phyloP scores from a whole-genome alignment of 1,139 yeast genomes.

The Candida freyschussii region DNA sequence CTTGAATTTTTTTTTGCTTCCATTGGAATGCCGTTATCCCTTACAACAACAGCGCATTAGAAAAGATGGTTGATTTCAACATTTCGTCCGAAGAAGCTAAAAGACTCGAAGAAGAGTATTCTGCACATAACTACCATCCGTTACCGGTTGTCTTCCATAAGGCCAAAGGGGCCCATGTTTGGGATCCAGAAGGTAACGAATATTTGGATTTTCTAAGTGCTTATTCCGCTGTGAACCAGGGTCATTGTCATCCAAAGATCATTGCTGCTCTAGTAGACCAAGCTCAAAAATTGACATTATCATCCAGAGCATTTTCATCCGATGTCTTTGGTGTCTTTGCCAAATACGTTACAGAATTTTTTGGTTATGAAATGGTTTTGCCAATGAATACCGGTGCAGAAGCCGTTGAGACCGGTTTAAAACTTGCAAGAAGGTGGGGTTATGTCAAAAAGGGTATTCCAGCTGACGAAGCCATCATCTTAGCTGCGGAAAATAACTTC shows the following conservation, averaged over 20 bases:
- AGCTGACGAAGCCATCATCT: slow-evolving; percentile 75
- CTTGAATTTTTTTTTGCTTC: slow-evolving; percentile 1
- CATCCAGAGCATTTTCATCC: slow-evolving; percentile 89
- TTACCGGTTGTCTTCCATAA: slow-evolving; percentile 87
- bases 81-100: slow-evolving; percentile 64
- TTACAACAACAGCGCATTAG: background rate
- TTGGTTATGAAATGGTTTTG: slow-evolving; percentile 85
- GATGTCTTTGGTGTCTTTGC: slow-evolving; percentile 87
- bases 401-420: slow-evolving; percentile 94
- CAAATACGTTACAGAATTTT: slow-evolving; percentile 82
- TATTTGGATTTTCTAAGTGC: slow-evolving; percentile 87
- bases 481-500: slow-evolving; percentile 85
- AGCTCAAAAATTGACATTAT: slow-evolving; percentile 76
- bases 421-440: slow-evolving; percentile 97
- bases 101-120: slow-evolving; percentile 69
- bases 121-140: slow-evolving; percentile 97
- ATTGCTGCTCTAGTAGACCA: slow-evolving; percentile 81
- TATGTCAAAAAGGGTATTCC: slow-evolving; percentile 83
- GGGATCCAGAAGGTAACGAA: slow-evolving; percentile 96
- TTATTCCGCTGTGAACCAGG: slow-evolving; percentile 96
- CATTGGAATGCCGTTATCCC: background rate
- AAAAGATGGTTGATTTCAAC: slow-evolving; percentile 24
- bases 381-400: slow-evolving; percentile 99
- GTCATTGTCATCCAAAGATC: slow-evolving; percentile 96
- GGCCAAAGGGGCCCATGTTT: slow-evolving; percentile 88